Conservation (phyloP, 805 yeast species). For the Candida anglica region DNA sequence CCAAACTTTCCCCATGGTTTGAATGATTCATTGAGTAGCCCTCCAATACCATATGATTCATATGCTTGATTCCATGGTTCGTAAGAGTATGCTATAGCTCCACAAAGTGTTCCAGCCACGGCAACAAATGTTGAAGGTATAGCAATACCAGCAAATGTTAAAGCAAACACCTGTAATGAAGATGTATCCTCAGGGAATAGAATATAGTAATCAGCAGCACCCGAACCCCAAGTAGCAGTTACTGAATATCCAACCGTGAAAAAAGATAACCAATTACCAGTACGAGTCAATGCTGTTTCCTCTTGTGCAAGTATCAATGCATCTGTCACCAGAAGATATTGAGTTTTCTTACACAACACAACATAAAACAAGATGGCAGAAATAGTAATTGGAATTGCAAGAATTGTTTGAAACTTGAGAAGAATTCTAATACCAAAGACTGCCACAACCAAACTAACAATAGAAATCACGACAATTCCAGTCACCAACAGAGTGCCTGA, state of each 20-base stretch:
- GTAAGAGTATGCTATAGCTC: conserved; percentile 27
- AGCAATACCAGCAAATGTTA: conserved; percentile 25
- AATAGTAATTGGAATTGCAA: conserved; percentile 26
- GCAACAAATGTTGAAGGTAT: conserved; percentile 33
- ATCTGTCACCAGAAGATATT: conserved; percentile 16
- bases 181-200: conserved; percentile 28
- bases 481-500: conserved; percentile 20
- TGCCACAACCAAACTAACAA: conserved; percentile 24
- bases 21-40: conserved; percentile 25
- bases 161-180: conserved; percentile 17
- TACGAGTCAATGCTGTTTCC: conserved; percentile 11
- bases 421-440: conserved; percentile 30
- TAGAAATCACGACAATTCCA: conserved; percentile 26
- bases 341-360: conserved; percentile 21
- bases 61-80: conserved; percentile 30
- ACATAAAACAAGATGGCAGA: conserved; percentile 27
- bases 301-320: conserved; percentile 12
- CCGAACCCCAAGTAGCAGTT: conserved; percentile 33
- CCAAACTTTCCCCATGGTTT: conserved; percentile 36
- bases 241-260: conserved; percentile 33
- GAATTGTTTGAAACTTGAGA: conserved; percentile 22
- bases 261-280: conserved; percentile 33
- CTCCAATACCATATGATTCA: conserved; percentile 26
- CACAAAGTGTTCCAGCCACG: conserved; percentile 24
- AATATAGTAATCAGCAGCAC: conserved; percentile 32